Evolutionary conservation across 495 filamentous ascomycete species (phyloP).

Genomic region (Hypoxylon lienhwacheense): DNA sequence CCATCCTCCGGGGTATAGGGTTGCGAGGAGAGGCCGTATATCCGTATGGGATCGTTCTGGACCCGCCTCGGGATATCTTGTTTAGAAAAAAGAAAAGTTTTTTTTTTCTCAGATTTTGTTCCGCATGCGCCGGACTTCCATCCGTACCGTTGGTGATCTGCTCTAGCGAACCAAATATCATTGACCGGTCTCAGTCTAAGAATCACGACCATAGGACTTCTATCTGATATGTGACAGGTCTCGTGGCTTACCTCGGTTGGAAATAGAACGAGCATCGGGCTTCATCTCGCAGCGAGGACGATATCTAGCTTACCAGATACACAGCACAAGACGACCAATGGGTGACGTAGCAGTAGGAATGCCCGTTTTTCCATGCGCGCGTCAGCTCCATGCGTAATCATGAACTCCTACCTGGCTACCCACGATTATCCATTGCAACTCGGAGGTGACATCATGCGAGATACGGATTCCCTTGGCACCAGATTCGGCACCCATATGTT

Average conservation of each 20-base stretch:
- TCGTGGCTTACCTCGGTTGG: constrained; percentile 13
- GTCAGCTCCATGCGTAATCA: constrained; percentile 16
- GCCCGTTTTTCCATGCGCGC: constrained; percentile 1
- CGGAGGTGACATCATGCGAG: constrained; percentile 32
- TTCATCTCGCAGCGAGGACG: constrained; percentile 1
- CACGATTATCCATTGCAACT: background rate
- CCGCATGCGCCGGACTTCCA: constrained; percentile 14
- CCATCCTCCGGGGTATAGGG: constrained; percentile 13
- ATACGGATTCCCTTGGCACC: constrained; percentile 23
- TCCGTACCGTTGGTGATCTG: constrained; percentile 15
- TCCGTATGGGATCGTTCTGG: constrained; percentile 15
- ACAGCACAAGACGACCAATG: constrained; percentile 1
- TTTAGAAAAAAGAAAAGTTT: no score
- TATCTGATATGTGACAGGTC: constrained; percentile 32
- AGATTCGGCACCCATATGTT: constrained; percentile 33
- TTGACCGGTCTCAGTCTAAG: constrained; percentile 26
- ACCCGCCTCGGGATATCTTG: constrained; percentile 9
- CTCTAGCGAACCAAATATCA: background rate
- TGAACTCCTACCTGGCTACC: constrained; percentile 6
- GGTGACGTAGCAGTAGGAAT: constrained; percentile 18
- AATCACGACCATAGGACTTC: background rate
- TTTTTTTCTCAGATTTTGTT: constrained; percentile 13
- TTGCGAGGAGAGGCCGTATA: constrained; percentile 7
- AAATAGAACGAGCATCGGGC: background rate
- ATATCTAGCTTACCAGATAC: constrained; percentile 1